A percentile compares a stretch with the other conserved stretches of the same genome.
Evolutionary conservation across 2,329 filamentous ascomycete genomes (phyloP).

Genomic region (Penicillium verrucosum): DNA sequence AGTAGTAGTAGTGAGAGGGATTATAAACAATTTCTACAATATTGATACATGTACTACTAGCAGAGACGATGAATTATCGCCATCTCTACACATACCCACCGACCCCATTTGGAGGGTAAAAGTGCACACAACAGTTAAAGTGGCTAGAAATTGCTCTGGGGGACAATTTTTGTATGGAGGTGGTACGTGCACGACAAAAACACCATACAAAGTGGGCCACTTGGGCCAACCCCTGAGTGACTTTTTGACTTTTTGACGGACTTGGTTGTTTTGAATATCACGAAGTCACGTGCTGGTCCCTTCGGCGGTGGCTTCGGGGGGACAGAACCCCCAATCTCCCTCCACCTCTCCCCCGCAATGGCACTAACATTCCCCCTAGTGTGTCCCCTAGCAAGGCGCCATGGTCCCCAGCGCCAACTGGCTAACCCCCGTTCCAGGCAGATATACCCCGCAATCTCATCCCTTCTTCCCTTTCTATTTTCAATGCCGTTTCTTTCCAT

Average conservation of each 20-base stretch:
- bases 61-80: background rate
- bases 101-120: background rate
- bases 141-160: background rate
- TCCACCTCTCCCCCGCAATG: background rate
- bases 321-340: background rate
- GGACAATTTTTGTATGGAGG: background rate
- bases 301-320: background rate
- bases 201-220: background rate
- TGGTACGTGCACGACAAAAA: background rate
- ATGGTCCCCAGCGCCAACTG: background rate
- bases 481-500: background rate
- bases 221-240: background rate
- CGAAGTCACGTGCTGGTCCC: background rate
- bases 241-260: background rate
- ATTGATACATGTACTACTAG: background rate
- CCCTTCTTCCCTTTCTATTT: too few relatives aligned
- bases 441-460: background rate
- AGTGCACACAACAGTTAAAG: background rate
- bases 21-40: background rate
- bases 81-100: conserved; percentile 1
- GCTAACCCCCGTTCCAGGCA: background rate
- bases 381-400: too few relatives aligned
- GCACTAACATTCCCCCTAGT: too few relatives aligned
- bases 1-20: background rate
- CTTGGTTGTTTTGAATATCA: background rate